Conservation (phyloP, 768 basidiomycete genomes). For the Rhizopogon sp. region DNA sequence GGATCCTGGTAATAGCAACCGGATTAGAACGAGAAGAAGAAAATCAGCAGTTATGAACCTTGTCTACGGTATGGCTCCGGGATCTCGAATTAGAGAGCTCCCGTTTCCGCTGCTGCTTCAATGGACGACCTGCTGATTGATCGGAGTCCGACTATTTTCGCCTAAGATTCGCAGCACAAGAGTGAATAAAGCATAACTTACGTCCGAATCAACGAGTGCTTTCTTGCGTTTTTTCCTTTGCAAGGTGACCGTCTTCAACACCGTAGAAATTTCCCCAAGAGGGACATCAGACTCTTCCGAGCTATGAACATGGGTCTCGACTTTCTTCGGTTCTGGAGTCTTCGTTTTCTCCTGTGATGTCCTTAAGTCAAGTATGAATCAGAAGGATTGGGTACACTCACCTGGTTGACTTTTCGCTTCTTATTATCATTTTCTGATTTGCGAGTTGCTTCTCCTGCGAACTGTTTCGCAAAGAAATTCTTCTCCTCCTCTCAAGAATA, state of each 20-base stretch:
- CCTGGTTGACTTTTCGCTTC: constrained; percentile 17
- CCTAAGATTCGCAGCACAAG: not conserved
- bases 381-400: not conserved
- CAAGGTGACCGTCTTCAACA: not conserved
- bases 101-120: not conserved
- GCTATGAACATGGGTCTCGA: constrained; percentile 8
- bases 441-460: constrained; percentile 15
- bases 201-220: constrained; percentile 7
- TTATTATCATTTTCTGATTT: constrained; percentile 10
- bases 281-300: constrained; percentile 7
- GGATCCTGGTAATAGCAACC: not conserved
- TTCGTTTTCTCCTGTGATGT: constrained; percentile 14
- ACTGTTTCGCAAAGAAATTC: constrained; percentile 26
- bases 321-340: constrained; percentile 3
- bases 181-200: not conserved
- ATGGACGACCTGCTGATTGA: constrained; percentile 3
- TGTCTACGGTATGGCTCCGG: not conserved
- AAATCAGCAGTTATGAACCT: not conserved
- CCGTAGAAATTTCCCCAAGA: not conserved
- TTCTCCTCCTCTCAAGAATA: constrained; percentile 33
- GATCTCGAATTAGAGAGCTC: not conserved
- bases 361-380: not conserved
- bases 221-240: constrained; percentile 5
- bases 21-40: not conserved
- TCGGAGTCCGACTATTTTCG: constrained; percentile 13